Percentiles rank a stretch among this genome's conserved stretches.
Conservation (phyloP, 2,329 filamentous ascomycete genomes). For the Colletotrichum sp. region DNA sequence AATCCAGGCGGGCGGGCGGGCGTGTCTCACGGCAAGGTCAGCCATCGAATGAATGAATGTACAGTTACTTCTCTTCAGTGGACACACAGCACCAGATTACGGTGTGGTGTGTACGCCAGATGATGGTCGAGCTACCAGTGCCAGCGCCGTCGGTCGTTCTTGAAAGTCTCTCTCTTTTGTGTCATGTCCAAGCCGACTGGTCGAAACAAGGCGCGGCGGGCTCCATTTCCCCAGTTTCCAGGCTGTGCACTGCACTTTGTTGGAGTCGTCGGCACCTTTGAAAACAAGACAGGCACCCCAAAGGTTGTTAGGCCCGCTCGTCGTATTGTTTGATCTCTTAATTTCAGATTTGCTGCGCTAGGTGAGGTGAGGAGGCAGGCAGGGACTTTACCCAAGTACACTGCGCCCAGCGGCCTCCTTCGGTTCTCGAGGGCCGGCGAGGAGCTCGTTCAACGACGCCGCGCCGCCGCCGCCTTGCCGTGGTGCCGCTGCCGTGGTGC, state of each 20-base stretch:
- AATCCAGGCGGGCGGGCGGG: not conserved
- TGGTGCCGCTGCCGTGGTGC: not conserved
- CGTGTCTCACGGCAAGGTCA: not conserved
- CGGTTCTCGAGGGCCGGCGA: not conserved
- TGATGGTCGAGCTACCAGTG: not conserved
- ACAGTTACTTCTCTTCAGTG: not conserved
- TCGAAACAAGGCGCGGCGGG: not conserved
- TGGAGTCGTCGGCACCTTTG: not conserved
- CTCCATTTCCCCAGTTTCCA: constrained; percentile 16
- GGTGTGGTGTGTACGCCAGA: not conserved
- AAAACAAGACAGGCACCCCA: not conserved
- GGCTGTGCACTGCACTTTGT: constrained; percentile 15
- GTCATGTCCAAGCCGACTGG: not conserved
- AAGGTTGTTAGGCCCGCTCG: not conserved
- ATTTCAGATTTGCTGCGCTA: not conserved
- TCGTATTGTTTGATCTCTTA: not conserved
- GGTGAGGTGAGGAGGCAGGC: not conserved
- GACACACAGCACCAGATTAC: not conserved
- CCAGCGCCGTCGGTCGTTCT: not conserved
- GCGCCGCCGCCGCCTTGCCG: not conserved
- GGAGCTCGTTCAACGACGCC: not conserved
- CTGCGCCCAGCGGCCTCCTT: not conserved
- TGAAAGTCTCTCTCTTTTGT: not conserved
- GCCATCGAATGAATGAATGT: not conserved
- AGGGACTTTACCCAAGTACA: not conserved